Evolutionary conservation across 2,329 filamentous ascomycete genomes (phyloP).

Genomic region (Aspergillus luchuensis): DNA sequence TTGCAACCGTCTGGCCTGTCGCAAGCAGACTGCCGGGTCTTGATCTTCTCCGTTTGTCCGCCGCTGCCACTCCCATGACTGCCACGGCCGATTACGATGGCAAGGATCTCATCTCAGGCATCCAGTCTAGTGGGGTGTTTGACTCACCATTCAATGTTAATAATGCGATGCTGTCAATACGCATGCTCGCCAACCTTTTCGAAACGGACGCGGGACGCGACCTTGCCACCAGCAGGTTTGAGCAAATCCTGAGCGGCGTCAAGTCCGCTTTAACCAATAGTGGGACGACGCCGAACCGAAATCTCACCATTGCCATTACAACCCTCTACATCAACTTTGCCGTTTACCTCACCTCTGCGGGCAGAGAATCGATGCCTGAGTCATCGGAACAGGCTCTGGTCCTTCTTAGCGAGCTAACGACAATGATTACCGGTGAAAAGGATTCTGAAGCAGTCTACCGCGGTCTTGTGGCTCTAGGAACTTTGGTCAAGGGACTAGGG

Average conservation of each 20-base stretch:
- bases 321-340: conserved; percentile 85
- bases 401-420: conserved; percentile 63
- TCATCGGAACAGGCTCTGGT: conserved; percentile 53
- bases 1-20: conserved; percentile 78
- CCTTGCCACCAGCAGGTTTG: conserved; percentile 61
- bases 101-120: conserved; percentile 60
- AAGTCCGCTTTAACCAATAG: conserved; percentile 61
- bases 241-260: conserved; percentile 64
- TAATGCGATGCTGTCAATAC: conserved; percentile 82
- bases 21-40: conserved; percentile 78
- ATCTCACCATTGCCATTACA: conserved; percentile 77
- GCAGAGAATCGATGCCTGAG: conserved; percentile 40
- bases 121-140: conserved; percentile 62
- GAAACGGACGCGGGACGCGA: conserved; percentile 70
- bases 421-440: conserved; percentile 65
- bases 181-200: conserved; percentile 83
- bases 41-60: conserved; percentile 82
- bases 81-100: conserved; percentile 60
- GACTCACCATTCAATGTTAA: conserved; percentile 69
- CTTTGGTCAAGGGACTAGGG: conserved; percentile 64
- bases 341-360: conserved; percentile 64
- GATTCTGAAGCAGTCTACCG: conserved; percentile 86
- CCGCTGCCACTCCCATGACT: conserved; percentile 66
- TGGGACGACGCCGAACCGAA: conserved; percentile 64
- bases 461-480: conserved; percentile 79